Evolutionary conservation across 2,329 filamentous ascomycete genomes (phyloP).

Genomic region (Colletotrichum sp.): DNA sequence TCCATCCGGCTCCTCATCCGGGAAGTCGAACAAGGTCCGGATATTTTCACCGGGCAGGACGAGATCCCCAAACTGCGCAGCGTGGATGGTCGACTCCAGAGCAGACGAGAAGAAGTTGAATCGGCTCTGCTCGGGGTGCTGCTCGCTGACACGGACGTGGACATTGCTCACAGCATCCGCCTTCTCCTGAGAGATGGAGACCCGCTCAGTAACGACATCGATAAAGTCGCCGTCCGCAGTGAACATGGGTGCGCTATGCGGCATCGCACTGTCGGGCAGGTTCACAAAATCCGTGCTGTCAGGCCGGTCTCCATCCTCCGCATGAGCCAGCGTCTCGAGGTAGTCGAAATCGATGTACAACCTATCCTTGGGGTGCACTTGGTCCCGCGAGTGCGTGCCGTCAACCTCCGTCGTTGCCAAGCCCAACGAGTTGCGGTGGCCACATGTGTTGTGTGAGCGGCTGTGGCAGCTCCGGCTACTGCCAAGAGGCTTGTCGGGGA

Average conservation of each 20-base stretch:
- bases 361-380: conserved; percentile 69
- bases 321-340: conserved; percentile 85
- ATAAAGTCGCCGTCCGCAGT: conserved; percentile 63
- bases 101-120: conserved; percentile 98
- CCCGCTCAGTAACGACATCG: conserved; percentile 48
- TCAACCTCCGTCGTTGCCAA: conserved; percentile 71
- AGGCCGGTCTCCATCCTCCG: conserved; percentile 36
- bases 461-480: conserved; percentile 63
- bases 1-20: conserved; percentile 69
- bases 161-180: conserved; percentile 12
- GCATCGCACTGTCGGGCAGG: conserved; percentile 55
- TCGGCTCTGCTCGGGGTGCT: conserved; percentile 69
- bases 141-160: conserved; percentile 24
- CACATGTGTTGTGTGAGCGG: conserved; percentile 61
- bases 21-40: conserved; percentile 79
- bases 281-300: conserved; percentile 42
- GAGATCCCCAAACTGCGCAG: conserved; percentile 84
- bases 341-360: conserved; percentile 91
- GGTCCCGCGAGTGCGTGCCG: conserved; percentile 73
- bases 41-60: conserved; percentile 89
- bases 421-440: conserved; percentile 57
- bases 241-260: conserved; percentile 43
- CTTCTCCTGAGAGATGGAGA: conserved; percentile 51
- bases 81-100: conserved; percentile 90
- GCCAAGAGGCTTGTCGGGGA: conserved; percentile 70